Base-by-base conservation (phyloP, 2,329 filamentous ascomycete species). In the Venturia carpophila region DNA sequence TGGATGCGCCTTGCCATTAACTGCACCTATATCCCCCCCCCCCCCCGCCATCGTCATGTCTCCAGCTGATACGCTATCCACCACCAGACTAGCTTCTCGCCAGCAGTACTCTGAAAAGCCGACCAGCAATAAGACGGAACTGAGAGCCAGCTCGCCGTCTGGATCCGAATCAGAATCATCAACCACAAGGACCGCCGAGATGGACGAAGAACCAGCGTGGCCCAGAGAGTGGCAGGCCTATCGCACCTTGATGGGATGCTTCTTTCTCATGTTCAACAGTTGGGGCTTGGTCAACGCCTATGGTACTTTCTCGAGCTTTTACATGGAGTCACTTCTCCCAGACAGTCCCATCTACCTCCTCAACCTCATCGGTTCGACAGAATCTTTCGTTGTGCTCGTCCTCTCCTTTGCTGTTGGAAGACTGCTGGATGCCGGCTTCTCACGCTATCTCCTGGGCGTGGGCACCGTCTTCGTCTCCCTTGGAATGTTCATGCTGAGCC, bases 251-350 rank as follows among this genome's bases (percentile, higher is more conserved):
- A 68, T 79, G 5, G 79, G 76, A 30, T 79, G 80, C 67, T 82
- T 81, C 70, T 75, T 80, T 65, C 77, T 81, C 64, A 82, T 82
- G 80, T 79, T 79, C 71, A 79, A 79, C 68, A 76, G 74, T 37
- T 80, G 78, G 78, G 78, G 78, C 13, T 69, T 80, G 1, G 78
- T 81, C 41, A 81, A 80, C 67, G 76, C 79, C 6, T 82, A 79
- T 65, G 80, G 80, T 45, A 81, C 79, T 3, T 82, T 79, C 70
- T 73, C 77, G 1, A 80, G 78, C 1, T 81, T 77, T 71, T 82
- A 82, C 69, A 76, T 76, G 66, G 75, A 80, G 62, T 71, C 76
- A 58, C 75, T 81, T 11, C 71, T 82, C 1, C 73, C 74, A 6
- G 71, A 70, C 6, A 67, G 72, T 24, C 75, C 78, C 66, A 71